Evolutionary conservation across 768 basidiomycete species (phyloP).

Genomic region (Xerocomellus intermedius): DNA sequence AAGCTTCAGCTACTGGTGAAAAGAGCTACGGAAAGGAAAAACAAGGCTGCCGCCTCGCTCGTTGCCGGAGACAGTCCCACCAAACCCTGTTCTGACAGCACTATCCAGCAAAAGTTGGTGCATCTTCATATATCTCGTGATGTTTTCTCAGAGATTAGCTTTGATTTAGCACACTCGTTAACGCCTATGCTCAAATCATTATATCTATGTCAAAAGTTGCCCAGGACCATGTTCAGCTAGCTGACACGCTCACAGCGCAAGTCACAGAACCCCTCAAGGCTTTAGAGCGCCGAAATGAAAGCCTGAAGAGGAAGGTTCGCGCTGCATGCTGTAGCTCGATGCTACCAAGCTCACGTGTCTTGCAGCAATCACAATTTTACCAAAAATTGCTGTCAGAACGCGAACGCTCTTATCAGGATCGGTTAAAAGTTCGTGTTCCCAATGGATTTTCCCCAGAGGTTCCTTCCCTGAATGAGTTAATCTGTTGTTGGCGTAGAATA

Average conservation of each 20-base stretch:
- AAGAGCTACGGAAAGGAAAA: constrained; percentile 72
- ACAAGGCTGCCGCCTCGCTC: constrained; percentile 49
- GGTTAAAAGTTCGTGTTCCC: constrained; percentile 55
- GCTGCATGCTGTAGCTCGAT: background rate
- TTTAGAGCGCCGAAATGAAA: constrained; percentile 62
- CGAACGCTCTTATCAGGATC: constrained; percentile 65
- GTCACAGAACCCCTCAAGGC: constrained; percentile 62
- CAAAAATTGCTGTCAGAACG: constrained; percentile 69
- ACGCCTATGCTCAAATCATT: constrained; percentile 69
- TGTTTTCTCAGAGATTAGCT: constrained; percentile 14
- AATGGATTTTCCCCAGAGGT: constrained; percentile 1
- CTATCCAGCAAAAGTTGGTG: constrained; percentile 54
- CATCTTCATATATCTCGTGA: background rate
- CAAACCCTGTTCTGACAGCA: constrained; percentile 54
- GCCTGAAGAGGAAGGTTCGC: constrained; percentile 63
- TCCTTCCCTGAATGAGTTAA: background rate
- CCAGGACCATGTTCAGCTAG: constrained; percentile 66
- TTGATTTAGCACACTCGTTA: constrained; percentile 59
- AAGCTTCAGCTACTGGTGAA: constrained; percentile 66
- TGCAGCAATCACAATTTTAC: constrained; percentile 66
- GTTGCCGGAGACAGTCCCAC: constrained; percentile 69
- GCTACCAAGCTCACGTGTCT: constrained; percentile 10
- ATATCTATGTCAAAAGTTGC: constrained; percentile 56
- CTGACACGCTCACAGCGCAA: constrained; percentile 57
- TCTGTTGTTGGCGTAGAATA: constrained; percentile 21